A percentile compares a stretch with the other conserved stretches of the same genome.
These are phyloP conservation scores for Cyclocybe aegerita DNA, from an alignment of 768 basidiomycete species.

Conservation along the genomic window DNA sequence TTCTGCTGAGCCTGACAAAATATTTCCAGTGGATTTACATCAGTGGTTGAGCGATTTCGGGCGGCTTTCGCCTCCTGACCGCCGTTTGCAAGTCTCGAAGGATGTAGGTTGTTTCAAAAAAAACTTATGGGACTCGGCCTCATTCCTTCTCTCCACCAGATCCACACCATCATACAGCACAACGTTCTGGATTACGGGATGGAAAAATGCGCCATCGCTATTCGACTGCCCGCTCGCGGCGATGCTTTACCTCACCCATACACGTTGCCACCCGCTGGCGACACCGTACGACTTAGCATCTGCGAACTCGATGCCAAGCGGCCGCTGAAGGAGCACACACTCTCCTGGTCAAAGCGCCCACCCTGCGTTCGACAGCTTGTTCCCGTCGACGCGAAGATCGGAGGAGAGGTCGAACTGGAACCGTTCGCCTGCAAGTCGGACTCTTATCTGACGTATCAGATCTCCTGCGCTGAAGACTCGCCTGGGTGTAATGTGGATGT, in stretches of 20 bases:
- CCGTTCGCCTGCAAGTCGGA: slow-evolving; percentile 24
- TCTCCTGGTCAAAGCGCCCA: slow-evolving; percentile 23
- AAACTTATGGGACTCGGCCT: not conserved
- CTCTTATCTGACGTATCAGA: slow-evolving; percentile 23
- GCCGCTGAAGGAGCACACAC: slow-evolving; percentile 18
- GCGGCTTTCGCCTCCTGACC: slow-evolving; percentile 25
- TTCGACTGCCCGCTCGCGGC: slow-evolving; percentile 20
- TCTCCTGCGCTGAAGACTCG: slow-evolving; percentile 21
- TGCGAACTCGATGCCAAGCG: slow-evolving; percentile 22
- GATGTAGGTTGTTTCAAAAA: slow-evolving; percentile 14
- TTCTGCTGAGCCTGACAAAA: slow-evolving; percentile 16
- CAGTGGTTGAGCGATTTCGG: slow-evolving; percentile 27
- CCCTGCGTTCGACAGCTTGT: slow-evolving; percentile 15
- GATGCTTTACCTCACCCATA: slow-evolving; percentile 23
- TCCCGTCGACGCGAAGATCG: slow-evolving; percentile 20
- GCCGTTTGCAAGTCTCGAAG: slow-evolving; percentile 21
- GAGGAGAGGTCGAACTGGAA: slow-evolving; percentile 21
- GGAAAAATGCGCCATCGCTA: slow-evolving; percentile 25
- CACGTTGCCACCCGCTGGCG: slow-evolving; percentile 13
- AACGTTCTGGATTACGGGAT: slow-evolving; percentile 28
- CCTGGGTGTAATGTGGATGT: slow-evolving; percentile 23
- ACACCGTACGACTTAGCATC: slow-evolving; percentile 19
- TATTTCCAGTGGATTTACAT: slow-evolving; percentile 24
- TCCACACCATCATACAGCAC: slow-evolving; percentile 24
- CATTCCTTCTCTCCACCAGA: slow-evolving; percentile 7